These are phyloP conservation scores for Phytophthora sojae DNA, from an alignment of 352 stramenopile species.

Conservation along the genomic window DNA sequence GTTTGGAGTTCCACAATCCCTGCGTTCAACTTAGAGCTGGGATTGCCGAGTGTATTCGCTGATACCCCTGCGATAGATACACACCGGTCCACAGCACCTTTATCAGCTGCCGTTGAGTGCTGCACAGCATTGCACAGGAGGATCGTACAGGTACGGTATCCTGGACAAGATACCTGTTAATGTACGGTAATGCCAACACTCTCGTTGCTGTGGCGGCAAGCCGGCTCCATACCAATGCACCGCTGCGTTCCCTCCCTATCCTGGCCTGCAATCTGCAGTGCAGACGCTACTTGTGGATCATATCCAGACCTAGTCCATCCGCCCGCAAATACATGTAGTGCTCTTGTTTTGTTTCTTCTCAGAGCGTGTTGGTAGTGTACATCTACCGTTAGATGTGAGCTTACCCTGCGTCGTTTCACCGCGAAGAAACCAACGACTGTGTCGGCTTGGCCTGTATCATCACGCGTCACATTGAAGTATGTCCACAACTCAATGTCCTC, in stretches of 20 bases:
- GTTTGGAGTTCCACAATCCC: neutral
- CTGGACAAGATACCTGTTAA: too few relatives aligned
- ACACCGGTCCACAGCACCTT: neutral
- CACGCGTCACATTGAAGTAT: neutral
- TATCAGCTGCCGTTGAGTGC: neutral
- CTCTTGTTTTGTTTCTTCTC: neutral
- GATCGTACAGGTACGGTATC: neutral
- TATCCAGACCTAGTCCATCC: neutral
- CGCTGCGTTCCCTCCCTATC: too few relatives aligned
- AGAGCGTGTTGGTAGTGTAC: neutral
- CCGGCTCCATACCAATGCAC: too few relatives aligned
- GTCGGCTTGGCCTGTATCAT: neutral
- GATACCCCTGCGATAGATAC: neutral
- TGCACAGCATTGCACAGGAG: neutral
- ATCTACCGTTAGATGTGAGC: too few relatives aligned
- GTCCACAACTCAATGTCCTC: neutral
- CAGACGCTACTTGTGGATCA: too few relatives aligned
- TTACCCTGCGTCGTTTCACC: neutral
- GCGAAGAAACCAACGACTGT: neutral
- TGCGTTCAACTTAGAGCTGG: neutral
- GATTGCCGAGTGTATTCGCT: neutral
- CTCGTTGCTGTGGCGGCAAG: too few relatives aligned
- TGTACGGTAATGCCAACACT: neutral
- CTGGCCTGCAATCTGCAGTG: too few relatives aligned
- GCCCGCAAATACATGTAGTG: neutral